Percentiles rank a stretch among this genome's conserved stretches.
Evolutionary conservation across 176 grass and related monocot genomes (phyloP).

Genomic region (Cymbopogon citratus): DNA sequence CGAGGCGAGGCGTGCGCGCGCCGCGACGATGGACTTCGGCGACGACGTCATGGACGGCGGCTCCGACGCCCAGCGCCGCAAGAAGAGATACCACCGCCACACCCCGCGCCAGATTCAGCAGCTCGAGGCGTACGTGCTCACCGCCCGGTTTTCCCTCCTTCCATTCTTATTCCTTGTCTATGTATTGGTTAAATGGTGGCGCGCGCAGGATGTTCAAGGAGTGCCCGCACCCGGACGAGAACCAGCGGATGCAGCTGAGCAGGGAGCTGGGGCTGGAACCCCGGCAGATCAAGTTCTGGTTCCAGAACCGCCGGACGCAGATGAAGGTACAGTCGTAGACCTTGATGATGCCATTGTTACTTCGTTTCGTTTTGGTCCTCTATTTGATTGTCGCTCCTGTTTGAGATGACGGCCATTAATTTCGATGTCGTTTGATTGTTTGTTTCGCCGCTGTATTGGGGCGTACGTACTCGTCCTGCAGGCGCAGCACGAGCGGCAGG

Average conservation of each 20-base stretch:
- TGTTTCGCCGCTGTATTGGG: background rate
- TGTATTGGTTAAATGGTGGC: background rate
- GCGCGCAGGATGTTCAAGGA: slow-evolving; percentile 82
- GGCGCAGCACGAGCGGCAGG: slow-evolving; percentile 64
- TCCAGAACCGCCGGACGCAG: slow-evolving; percentile 94
- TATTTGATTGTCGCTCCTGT: background rate
- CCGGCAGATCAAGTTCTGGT: slow-evolving; percentile 99
- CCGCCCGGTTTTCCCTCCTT: background rate
- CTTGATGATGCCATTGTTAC: background rate
- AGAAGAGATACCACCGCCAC: slow-evolving; percentile 96
- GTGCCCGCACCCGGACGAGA: slow-evolving; percentile 95
- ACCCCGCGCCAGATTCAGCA: slow-evolving; percentile 93
- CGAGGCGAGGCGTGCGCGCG: background rate
- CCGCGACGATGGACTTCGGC: slow-evolving; percentile 70
- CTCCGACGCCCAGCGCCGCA: slow-evolving; percentile 59
- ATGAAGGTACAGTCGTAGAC: slow-evolving; percentile 70
- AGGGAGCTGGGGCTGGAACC: slow-evolving; percentile 75
- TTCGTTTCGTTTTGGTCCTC: no score
- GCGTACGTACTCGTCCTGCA: slow-evolving; percentile 12
- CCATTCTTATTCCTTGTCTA: background rate
- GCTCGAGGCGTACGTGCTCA: slow-evolving; percentile 64
- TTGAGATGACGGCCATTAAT: background rate
- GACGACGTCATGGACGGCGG: slow-evolving; percentile 36
- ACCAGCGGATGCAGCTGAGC: slow-evolving; percentile 90
- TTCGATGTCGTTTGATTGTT: background rate